phyloP scores from a whole-genome alignment of 1,139 yeast genomes.

The Pichia kudriavzevii region DNA sequence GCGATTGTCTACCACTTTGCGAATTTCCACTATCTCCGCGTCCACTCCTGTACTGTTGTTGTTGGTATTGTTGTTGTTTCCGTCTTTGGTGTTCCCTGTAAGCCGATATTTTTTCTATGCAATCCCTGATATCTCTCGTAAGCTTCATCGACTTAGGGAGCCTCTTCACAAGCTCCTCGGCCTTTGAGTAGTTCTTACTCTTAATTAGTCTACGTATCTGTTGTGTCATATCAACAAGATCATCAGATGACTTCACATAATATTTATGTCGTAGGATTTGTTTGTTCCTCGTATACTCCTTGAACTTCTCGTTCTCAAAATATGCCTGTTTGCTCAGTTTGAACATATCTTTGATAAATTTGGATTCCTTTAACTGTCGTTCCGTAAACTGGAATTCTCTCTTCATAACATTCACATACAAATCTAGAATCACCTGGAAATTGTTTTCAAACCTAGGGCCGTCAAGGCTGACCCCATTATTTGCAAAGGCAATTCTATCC shows the following conservation, averaged over 20 bases:
- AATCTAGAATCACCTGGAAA: slow-evolving; percentile 20
- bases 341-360: slow-evolving; percentile 19
- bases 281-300: slow-evolving; percentile 4
- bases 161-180: slow-evolving; percentile 15
- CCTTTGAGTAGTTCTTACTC: slow-evolving; percentile 17
- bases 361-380: slow-evolving; percentile 15
- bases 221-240: slow-evolving; percentile 20
- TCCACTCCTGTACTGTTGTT: slow-evolving; percentile 27
- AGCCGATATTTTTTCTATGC: slow-evolving; percentile 15
- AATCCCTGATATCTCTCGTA: slow-evolving; percentile 12
- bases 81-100: slow-evolving; percentile 35
- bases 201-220: slow-evolving; percentile 25
- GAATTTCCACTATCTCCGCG: neutral
- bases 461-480: slow-evolving; percentile 15
- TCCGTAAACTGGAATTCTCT: slow-evolving; percentile 18
- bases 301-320: slow-evolving; percentile 9
- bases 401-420: slow-evolving; percentile 12
- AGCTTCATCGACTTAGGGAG: slow-evolving; percentile 16
- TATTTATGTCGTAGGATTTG: slow-evolving; percentile 9
- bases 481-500: slow-evolving; percentile 16
- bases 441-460: slow-evolving; percentile 16
- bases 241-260: slow-evolving; percentile 9
- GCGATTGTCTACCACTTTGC: too few relatives aligned
- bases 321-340: slow-evolving; percentile 20
- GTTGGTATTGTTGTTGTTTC: slow-evolving; percentile 44